phyloP scores from a whole-genome alignment of 2,329 filamentous ascomycete genomes.

The Lachnellula suecica region DNA sequence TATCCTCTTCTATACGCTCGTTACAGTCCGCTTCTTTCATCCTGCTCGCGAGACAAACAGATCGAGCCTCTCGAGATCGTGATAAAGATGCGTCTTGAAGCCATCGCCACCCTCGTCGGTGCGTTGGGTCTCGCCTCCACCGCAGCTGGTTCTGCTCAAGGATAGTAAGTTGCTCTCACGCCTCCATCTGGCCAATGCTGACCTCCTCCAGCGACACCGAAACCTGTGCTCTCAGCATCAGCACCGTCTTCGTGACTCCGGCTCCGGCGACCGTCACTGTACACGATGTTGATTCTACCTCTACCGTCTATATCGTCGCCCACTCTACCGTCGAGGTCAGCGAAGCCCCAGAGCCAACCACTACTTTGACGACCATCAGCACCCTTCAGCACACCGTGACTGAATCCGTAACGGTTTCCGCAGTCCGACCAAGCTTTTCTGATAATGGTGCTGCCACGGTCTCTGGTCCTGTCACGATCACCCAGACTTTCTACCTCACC shows the following conservation, averaged over 20 bases:
- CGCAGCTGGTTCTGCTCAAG: slow-evolving; percentile 12
- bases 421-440: background rate
- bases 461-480: slow-evolving; percentile 6
- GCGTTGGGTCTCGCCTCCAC: slow-evolving; percentile 18
- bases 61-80: background rate
- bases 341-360: background rate
- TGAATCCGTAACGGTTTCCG: background rate
- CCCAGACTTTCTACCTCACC: background rate
- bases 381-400: slow-evolving; percentile 2
- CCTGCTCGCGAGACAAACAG: slow-evolving; percentile 1
- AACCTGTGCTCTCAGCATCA: slow-evolving; percentile 12
- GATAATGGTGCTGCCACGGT: background rate
- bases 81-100: slow-evolving; percentile 25
- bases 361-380: background rate
- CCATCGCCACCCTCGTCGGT: slow-evolving; percentile 9
- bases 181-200: slow-evolving; percentile 6
- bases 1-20: background rate
- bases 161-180: slow-evolving; percentile 16
- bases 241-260: slow-evolving; percentile 22
- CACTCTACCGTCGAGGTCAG: background rate
- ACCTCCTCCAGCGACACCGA: slow-evolving; percentile 8
- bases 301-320: slow-evolving; percentile 12
- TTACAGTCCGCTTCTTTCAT: slow-evolving; percentile 2
- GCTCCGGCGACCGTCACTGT: slow-evolving; percentile 16
- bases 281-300: slow-evolving; percentile 10